A percentile compares a stretch with the other conserved stretches of the same genome.
Conservation (phyloP, 352 stramenopile species). For the Poterioochromonas sp. region DNA sequence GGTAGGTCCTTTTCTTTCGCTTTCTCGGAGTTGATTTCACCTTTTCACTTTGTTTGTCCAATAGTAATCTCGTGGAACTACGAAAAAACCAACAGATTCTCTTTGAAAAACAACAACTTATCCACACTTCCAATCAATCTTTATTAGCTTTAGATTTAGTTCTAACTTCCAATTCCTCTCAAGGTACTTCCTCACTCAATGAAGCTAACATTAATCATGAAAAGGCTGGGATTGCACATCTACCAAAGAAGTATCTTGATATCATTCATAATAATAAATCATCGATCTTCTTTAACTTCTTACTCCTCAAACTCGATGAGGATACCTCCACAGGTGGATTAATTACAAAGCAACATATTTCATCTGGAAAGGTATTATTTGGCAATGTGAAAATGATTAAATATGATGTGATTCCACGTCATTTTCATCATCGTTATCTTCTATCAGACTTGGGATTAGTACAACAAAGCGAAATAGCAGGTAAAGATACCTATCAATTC, state of each 20-base stretch:
- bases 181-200: background rate
- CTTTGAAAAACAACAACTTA: background rate
- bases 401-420: background rate
- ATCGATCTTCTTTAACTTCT: background rate
- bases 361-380: background rate
- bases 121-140: background rate
- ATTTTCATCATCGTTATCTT: constrained; percentile 19
- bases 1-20: background rate
- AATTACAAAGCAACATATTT: background rate
- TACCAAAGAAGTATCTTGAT: background rate
- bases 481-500: background rate
- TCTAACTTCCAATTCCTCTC: background rate
- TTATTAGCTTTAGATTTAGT: background rate
- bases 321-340: too few relatives aligned
- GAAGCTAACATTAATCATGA: background rate
- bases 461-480: background rate
- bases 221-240: background rate
- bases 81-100: background rate
- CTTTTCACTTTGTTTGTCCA: background rate
- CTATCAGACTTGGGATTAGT: constrained; percentile 14
- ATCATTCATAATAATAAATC: background rate
- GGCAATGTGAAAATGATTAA: constrained; percentile 13
- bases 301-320: background rate
- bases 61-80: background rate
- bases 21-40: background rate